phyloP scores from a whole-genome alignment of 2,329 filamentous ascomycete species.

The Coniochaeta sp. region DNA sequence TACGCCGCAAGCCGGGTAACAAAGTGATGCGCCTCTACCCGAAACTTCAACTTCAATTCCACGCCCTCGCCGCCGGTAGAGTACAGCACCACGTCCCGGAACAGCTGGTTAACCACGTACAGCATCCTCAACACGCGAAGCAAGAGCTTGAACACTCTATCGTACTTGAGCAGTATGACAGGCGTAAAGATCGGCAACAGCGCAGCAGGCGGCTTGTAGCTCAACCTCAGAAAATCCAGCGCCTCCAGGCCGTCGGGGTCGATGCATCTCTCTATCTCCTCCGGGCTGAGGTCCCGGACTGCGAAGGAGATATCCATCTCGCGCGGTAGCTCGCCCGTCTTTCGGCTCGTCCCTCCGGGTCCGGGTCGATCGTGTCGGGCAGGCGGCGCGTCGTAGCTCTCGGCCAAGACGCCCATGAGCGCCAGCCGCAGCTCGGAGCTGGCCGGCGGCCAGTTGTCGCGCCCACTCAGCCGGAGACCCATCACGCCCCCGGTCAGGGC shows the following conservation, averaged over 20 bases:
- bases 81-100: slow-evolving; percentile 42
- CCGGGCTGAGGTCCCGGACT: slow-evolving; percentile 69
- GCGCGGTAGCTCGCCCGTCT: slow-evolving; percentile 38
- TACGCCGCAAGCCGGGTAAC: slow-evolving; percentile 66
- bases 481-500: slow-evolving; percentile 65
- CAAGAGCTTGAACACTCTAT: slow-evolving; percentile 74
- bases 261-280: slow-evolving; percentile 77
- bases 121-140: slow-evolving; percentile 72
- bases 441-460: slow-evolving; percentile 85
- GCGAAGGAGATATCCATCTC: slow-evolving; percentile 68
- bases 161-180: slow-evolving; percentile 68
- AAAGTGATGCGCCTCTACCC: slow-evolving; percentile 74
- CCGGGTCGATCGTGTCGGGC: slow-evolving; percentile 6
- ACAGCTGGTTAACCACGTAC: slow-evolving; percentile 63
- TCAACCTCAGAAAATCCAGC: slow-evolving; percentile 84
- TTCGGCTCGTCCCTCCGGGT: slow-evolving; percentile 1
- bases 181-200: slow-evolving; percentile 69
- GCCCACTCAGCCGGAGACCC: slow-evolving; percentile 74
- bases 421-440: slow-evolving; percentile 88
- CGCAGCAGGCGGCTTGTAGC: slow-evolving; percentile 70
- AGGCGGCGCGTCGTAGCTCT: slow-evolving; percentile 49
- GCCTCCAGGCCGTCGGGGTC: slow-evolving; percentile 78
- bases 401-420: slow-evolving; percentile 75
- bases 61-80: slow-evolving; percentile 11
- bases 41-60: slow-evolving; percentile 50